Base-by-base conservation (phyloP, 192 early-diverging fungal genomes). In the Haplosporangium gracile region DNA sequence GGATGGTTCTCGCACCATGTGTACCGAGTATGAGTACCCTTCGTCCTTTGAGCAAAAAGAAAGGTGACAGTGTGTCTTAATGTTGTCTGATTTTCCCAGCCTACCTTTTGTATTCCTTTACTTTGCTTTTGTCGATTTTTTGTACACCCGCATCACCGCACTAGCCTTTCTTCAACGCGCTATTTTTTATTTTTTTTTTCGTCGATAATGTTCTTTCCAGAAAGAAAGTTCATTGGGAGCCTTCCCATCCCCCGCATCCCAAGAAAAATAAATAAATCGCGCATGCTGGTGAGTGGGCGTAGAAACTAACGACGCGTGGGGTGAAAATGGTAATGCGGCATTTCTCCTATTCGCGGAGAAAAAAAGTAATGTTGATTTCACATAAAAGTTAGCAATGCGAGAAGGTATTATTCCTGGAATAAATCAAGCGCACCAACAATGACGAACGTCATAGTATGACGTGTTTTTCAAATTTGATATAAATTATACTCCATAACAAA, bases 331-430 rank as follows among this genome's bases (percentile, higher is more conserved):
- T 65, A 29, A 29, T 65, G 60, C n/a, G 60, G 60, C 60, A 65
- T 65, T 65, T 65, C 60, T 65, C 60, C 60, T 65, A 65, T 65
- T 65, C 60, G 60, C 26, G 29, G 60, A 65, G 60, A 65, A 65
- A 51, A 49, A 51, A 51, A 49, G 18, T n/a, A n/a, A n/a, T n/a
- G n/a, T n/a, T n/a, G n/a, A n/a, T n/a, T n/a, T n/a, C n/a, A n/a
- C n/a, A n/a, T n/a, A n/a, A n/a, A n/a, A n/a, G n/a, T n/a, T n/a
- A n/a, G n/a, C n/a, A n/a, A n/a, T n/a, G n/a, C n/a, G n/a, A n/a
- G n/a, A n/a, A n/a, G n/a, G n/a, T n/a, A n/a, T n/a, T n/a, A n/a
- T n/a, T n/a, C n/a, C n/a, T n/a, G n/a, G n/a, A n/a, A n/a, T n/a
- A n/a, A n/a, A n/a, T n/a, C n/a, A n/a, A n/a, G n/a, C n/a, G n/a